These are phyloP conservation scores for Metarhizium brunneum DNA, from an alignment of 2,329 filamentous ascomycete species.

Conservation along the genomic window DNA sequence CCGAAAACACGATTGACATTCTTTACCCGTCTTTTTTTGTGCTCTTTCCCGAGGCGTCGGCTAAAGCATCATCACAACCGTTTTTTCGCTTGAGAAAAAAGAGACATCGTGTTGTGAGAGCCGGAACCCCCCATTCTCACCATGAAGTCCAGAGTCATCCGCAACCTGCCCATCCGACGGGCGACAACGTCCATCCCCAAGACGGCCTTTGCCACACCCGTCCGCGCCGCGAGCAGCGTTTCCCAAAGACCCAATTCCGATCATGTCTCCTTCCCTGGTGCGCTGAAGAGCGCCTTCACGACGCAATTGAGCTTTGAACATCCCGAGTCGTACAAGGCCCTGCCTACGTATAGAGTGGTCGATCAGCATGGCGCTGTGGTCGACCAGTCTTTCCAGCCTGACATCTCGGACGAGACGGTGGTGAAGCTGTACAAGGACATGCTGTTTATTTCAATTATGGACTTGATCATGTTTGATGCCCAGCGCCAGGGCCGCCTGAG, in stretches of 20 bases:
- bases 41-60: neutral
- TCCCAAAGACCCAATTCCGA: slow-evolving; percentile 47
- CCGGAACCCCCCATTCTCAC: neutral
- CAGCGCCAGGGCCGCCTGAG: slow-evolving; percentile 88
- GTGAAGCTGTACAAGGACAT: slow-evolving; percentile 56
- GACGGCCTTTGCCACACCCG: slow-evolving; percentile 11
- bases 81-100: neutral
- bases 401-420: slow-evolving; percentile 56
- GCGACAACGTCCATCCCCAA: slow-evolving; percentile 12
- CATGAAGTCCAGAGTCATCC: slow-evolving; percentile 26
- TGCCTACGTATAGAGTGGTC: slow-evolving; percentile 87
- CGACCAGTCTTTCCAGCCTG: slow-evolving; percentile 59
- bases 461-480: slow-evolving; percentile 95
- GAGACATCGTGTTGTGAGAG: neutral
- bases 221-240: slow-evolving; percentile 36
- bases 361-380: slow-evolving; percentile 81
- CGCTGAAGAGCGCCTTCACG: slow-evolving; percentile 88
- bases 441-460: slow-evolving; percentile 73
- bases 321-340: slow-evolving; percentile 61
- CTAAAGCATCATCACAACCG: neutral
- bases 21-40: neutral
- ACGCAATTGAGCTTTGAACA: slow-evolving; percentile 67
- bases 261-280: slow-evolving; percentile 76
- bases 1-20: neutral
- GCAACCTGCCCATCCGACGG: slow-evolving; percentile 18